These are phyloP conservation scores for Asterionellopsis glacialis DNA, from an alignment of 108 stramenopile species.

Conservation along the genomic window DNA sequence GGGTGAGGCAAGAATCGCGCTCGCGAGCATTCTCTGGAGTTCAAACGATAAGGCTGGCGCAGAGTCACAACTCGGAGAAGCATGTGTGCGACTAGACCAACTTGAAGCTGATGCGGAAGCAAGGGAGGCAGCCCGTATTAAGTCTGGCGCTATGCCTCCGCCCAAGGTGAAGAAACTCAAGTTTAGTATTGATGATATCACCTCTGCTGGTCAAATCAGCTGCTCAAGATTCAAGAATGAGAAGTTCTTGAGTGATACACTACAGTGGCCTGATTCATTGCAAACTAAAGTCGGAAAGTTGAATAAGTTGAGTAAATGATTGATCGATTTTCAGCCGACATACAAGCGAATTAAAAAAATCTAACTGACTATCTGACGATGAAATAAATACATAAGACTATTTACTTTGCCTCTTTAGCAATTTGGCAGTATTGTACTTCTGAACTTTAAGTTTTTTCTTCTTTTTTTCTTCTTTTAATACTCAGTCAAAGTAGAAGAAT, in stretches of 20 bases:
- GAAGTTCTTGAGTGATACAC: slow-evolving; percentile 51
- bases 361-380: background rate
- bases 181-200: slow-evolving; percentile 72
- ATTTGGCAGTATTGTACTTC: too few species aligned
- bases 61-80: slow-evolving; percentile 54
- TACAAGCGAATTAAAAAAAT: background rate
- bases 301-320: slow-evolving; percentile 12
- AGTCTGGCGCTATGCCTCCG: slow-evolving; percentile 21
- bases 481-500: background rate
- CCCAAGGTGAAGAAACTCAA: slow-evolving; percentile 22
- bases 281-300: slow-evolving; percentile 56
- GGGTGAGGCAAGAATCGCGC: slow-evolving; percentile 69
- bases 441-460: too few species aligned
- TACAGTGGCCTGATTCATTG: slow-evolving; percentile 57
- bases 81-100: slow-evolving; percentile 70
- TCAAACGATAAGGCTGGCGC: slow-evolving; percentile 35
- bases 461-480: background rate
- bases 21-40: slow-evolving; percentile 61
- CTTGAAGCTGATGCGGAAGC: slow-evolving; percentile 55
- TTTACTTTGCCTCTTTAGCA: background rate
- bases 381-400: background rate
- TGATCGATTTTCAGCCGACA: background rate
- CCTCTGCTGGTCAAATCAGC: slow-evolving; percentile 45
- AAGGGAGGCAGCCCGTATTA: slow-evolving; percentile 17
- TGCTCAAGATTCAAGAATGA: slow-evolving; percentile 68